Conservation (phyloP, 208 protist species). For the Lotmaria passim region DNA sequence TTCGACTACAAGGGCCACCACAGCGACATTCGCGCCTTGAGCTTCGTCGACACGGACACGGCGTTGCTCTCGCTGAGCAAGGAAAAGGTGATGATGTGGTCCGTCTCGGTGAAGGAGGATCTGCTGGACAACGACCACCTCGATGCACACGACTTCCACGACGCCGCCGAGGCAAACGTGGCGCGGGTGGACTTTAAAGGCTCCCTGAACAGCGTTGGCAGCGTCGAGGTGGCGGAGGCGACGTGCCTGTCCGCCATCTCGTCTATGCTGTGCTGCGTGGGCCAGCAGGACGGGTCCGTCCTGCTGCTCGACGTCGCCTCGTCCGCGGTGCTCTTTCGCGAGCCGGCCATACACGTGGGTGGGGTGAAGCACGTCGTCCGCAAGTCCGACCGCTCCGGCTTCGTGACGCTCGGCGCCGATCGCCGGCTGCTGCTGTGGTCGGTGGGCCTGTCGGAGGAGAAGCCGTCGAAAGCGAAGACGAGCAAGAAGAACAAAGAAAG, state of each 20-base stretch:
- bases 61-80: slow-evolving; percentile 79
- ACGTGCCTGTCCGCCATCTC: slow-evolving; percentile 71
- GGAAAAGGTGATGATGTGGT: slow-evolving; percentile 87
- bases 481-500: background rate
- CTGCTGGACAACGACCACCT: slow-evolving; percentile 45
- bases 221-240: slow-evolving; percentile 59
- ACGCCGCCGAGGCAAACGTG: slow-evolving; percentile 75
- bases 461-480: slow-evolving; percentile 4
- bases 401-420: slow-evolving; percentile 81
- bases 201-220: slow-evolving; percentile 55
- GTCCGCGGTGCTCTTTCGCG: slow-evolving; percentile 81
- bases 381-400: slow-evolving; percentile 64
- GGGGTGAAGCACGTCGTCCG: slow-evolving; percentile 69
- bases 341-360: slow-evolving; percentile 84
- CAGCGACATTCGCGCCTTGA: slow-evolving; percentile 70
- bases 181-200: slow-evolving; percentile 55
- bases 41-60: slow-evolving; percentile 85
- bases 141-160: slow-evolving; percentile 73
- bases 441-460: slow-evolving; percentile 56
- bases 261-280: slow-evolving; percentile 73
- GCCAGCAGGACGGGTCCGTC: slow-evolving; percentile 72
- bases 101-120: slow-evolving; percentile 50
- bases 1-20: slow-evolving; percentile 75
- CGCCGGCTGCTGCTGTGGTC: slow-evolving; percentile 87
- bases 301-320: slow-evolving; percentile 71